Conservation (phyloP, 495 filamentous ascomycete genomes). For the Patellaria atrata region DNA sequence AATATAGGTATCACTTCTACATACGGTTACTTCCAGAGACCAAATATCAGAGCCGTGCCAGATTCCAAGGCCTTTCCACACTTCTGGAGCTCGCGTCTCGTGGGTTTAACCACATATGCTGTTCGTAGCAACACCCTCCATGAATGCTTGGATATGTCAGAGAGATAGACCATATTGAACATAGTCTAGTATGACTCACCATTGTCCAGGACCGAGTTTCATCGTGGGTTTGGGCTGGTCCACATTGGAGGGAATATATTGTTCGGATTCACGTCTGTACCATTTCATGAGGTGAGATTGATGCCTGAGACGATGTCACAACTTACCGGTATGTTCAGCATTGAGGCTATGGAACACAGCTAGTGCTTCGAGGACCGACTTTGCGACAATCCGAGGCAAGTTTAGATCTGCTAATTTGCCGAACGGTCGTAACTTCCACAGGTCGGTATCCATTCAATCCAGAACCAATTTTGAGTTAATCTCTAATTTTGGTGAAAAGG, state of each 20-base stretch:
- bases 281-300: too few relatives aligned
- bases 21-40: conserved; percentile 21
- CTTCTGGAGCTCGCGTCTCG: conserved; percentile 19
- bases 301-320: conserved; percentile 2
- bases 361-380: conserved; percentile 9
- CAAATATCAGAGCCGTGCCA: conserved; percentile 21
- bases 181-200: too few relatives aligned
- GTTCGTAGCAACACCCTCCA: too few relatives aligned
- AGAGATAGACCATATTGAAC: too few relatives aligned
- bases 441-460: too few relatives aligned
- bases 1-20: conserved; percentile 13
- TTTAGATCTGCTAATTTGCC: conserved; percentile 9
- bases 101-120: conserved; percentile 19
- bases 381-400: conserved; percentile 9
- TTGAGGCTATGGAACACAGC: conserved; percentile 14
- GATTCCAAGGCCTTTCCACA: conserved; percentile 22
- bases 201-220: too few relatives aligned
- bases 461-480: too few relatives aligned
- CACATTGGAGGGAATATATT: too few relatives aligned
- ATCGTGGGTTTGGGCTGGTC: too few relatives aligned
- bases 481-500: too few relatives aligned
- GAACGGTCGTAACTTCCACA: too few relatives aligned
- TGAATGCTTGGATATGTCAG: too few relatives aligned
- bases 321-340: conserved; percentile 9
- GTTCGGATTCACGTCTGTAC: conserved; percentile 21